These are phyloP conservation scores for Lablab purpureus DNA, from an alignment of 306 rosid species.

Conservation along the genomic window DNA sequence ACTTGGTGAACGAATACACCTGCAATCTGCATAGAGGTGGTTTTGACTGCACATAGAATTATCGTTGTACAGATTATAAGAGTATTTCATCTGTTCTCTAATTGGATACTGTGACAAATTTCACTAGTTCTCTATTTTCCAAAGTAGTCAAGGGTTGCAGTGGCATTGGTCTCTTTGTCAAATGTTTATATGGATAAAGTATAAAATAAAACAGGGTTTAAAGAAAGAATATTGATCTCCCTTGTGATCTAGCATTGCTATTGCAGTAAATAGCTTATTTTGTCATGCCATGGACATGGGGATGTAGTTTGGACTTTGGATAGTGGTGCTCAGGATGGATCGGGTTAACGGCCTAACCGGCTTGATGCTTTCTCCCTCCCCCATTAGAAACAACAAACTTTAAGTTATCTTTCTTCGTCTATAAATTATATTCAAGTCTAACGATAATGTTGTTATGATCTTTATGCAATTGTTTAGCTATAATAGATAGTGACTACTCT, in stretches of 20 bases:
- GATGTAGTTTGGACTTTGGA: constrained; percentile 32
- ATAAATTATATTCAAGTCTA: too few relatives aligned
- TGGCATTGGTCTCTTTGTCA: constrained; percentile 58
- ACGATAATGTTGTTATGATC: background rate
- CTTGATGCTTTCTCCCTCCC: background rate
- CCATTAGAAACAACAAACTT: background rate
- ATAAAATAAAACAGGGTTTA: constrained; percentile 58
- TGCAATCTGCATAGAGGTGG: constrained; percentile 50
- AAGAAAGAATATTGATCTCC: constrained; percentile 46
- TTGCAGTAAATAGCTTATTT: constrained; percentile 37
- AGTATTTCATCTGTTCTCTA: constrained; percentile 44
- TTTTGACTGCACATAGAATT: constrained; percentile 72
- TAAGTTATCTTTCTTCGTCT: background rate
- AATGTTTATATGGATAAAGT: constrained; percentile 60
- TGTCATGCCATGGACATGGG: constrained; percentile 35
- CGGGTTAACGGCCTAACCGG: background rate
- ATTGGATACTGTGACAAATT: constrained; percentile 48
- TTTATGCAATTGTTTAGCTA: background rate
- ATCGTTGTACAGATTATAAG: constrained; percentile 74
- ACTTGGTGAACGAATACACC: constrained; percentile 51
- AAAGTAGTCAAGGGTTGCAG: constrained; percentile 51
- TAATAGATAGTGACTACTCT: background rate
- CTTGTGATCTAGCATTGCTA: background rate
- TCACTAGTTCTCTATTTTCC: constrained; percentile 43
- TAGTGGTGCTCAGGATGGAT: constrained; percentile 34